These are phyloP conservation scores for Candida maesae DNA, from an alignment of 805 yeast species.

Conservation along the genomic window DNA sequence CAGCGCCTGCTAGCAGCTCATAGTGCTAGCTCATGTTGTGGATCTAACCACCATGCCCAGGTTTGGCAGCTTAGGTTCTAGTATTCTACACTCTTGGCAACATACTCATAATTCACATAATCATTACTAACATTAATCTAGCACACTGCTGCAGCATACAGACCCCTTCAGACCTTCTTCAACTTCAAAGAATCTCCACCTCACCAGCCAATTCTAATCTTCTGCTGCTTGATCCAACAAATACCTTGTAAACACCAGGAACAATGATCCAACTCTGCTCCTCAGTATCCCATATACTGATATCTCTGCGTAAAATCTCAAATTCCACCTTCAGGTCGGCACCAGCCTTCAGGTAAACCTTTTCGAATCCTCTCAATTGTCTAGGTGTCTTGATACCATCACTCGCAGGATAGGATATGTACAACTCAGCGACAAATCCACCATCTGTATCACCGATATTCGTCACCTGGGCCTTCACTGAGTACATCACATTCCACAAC, in stretches of 20 bases:
- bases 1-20: too few species aligned
- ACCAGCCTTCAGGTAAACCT: conserved; percentile 43
- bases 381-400: conserved; percentile 47
- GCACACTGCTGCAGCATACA: too few species aligned
- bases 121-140: too few species aligned
- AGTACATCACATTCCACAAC: conserved; percentile 45
- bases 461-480: conserved; percentile 11
- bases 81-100: too few species aligned
- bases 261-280: conserved; percentile 57
- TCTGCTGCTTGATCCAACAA: conserved; percentile 47
- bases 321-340: conserved; percentile 36
- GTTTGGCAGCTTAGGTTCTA: too few species aligned
- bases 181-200: conserved; percentile 23
- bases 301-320: conserved; percentile 46
- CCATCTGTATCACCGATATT: conserved; percentile 14
- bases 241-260: conserved; percentile 51
- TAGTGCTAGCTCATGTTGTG: too few species aligned
- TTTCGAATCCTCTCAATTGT: conserved; percentile 55
- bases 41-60: too few species aligned
- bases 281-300: conserved; percentile 52
- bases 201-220: conserved; percentile 43
- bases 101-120: too few species aligned
- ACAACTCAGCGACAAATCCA: conserved; percentile 12
- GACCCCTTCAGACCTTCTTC: too few species aligned
- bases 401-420: conserved; percentile 12